Evolutionary conservation across 2,329 filamentous ascomycete species (phyloP).

Genomic region (Arthrobotrys sinensis): DNA sequence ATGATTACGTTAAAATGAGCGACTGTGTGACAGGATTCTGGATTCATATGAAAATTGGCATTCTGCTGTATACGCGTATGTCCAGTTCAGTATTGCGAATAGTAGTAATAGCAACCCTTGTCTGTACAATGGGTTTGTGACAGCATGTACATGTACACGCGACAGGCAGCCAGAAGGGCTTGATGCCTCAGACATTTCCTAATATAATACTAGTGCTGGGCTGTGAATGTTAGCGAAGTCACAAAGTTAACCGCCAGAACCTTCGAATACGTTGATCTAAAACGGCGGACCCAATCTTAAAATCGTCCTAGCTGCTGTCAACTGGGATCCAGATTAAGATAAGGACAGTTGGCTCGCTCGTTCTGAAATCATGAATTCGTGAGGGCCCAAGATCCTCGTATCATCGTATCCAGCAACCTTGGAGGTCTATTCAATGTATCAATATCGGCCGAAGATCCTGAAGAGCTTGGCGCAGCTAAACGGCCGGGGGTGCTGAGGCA

Average conservation of each 20-base stretch:
- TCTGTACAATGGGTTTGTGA: not conserved
- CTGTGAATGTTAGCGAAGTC: slow-evolving; percentile 10
- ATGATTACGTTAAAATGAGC: slow-evolving; percentile 35
- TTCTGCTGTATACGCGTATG: not conserved
- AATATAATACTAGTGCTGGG: not conserved
- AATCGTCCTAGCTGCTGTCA: not conserved
- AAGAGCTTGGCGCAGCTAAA: slow-evolving; percentile 5
- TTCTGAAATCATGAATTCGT: not conserved
- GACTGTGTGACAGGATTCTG: slow-evolving; percentile 31
- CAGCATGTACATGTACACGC: slow-evolving; percentile 16
- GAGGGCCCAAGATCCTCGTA: not conserved
- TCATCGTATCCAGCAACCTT: not conserved
- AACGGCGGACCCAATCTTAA: not conserved
- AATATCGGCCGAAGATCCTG: slow-evolving; percentile 30
- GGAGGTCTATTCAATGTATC: not conserved
- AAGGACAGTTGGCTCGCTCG: not conserved
- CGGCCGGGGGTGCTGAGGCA: slow-evolving; percentile 32
- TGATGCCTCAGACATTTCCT: slow-evolving; percentile 21
- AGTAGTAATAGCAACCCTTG: too few species aligned
- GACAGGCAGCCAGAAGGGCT: slow-evolving; percentile 24
- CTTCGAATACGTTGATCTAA: slow-evolving; percentile 11
- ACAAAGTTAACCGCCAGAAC: slow-evolving; percentile 50
- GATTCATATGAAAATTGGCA: slow-evolving; percentile 33
- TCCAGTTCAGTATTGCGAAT: too few species aligned
- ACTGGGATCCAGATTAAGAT: not conserved